These are phyloP conservation scores for Geotrichum histeridarum DNA, from an alignment of 1,139 yeast species.

Conservation along the genomic window DNA sequence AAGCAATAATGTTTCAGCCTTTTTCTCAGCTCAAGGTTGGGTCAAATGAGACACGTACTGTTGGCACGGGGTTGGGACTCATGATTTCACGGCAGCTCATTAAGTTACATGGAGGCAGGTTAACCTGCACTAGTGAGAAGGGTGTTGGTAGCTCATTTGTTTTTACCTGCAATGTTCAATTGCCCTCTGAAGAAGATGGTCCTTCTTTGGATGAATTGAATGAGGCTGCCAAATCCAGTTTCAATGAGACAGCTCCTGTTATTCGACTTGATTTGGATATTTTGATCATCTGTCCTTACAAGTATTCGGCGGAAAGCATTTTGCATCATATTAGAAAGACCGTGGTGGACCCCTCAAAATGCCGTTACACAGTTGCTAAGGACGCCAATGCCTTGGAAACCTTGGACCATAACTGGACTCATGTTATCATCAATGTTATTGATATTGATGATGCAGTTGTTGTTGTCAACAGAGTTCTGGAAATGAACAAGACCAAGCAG, in stretches of 20 bases:
- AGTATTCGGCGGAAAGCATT: conserved; percentile 32
- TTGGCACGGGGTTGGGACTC: conserved; percentile 84
- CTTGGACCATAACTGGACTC: conserved; percentile 28
- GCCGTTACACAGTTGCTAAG: conserved; percentile 23
- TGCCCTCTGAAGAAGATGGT: conserved; percentile 30
- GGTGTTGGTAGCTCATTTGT: conserved; percentile 75
- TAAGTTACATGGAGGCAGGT: conserved; percentile 75
- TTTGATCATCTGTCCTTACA: conserved; percentile 34
- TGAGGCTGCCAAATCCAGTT: conserved; percentile 19
- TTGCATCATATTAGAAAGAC: conserved; percentile 34
- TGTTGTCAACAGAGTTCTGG: conserved; percentile 13
- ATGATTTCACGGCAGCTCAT: conserved; percentile 84
- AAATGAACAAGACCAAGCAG: background rate
- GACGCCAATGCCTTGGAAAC: conserved; percentile 13
- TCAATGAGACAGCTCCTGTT: conserved; percentile 15
- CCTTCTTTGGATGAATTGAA: conserved; percentile 26
- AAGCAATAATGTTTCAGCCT: conserved; percentile 77
- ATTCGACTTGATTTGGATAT: conserved; percentile 23
- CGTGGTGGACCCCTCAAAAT: conserved; percentile 29
- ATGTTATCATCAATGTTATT: conserved; percentile 32
- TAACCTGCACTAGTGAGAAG: conserved; percentile 62
- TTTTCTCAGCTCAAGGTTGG: conserved; percentile 64
- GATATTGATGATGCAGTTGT: conserved; percentile 27
- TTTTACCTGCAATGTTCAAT: conserved; percentile 32
- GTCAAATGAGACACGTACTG: conserved; percentile 25